Evolutionary conservation across 179 eudicot genomes (phyloP).

Genomic region (Beta lomatogona): DNA sequence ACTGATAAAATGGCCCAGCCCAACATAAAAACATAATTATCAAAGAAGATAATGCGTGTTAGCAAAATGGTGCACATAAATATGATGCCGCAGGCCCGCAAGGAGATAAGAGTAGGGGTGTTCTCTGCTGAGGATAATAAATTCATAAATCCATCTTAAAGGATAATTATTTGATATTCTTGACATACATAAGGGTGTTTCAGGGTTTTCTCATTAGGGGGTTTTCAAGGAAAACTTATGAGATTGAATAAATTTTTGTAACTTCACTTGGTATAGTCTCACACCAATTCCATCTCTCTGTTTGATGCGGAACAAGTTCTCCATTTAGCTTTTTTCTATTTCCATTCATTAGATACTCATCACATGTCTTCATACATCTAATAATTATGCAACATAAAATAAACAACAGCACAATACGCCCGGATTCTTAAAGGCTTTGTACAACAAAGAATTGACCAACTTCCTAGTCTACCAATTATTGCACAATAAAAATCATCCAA

Average conservation of each 20-base stretch:
- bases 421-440: conserved; percentile 27
- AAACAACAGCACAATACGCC: conserved; percentile 8
- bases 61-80: background rate
- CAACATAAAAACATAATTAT: background rate
- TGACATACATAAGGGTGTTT: background rate
- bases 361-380: conserved; percentile 7
- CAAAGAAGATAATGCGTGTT: background rate
- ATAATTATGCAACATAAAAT: conserved; percentile 13
- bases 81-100: background rate
- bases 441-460: conserved; percentile 30
- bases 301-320: too few species aligned
- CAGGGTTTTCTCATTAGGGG: background rate
- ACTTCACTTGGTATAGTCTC: too few species aligned
- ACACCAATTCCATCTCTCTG: too few species aligned
- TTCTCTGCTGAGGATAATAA: background rate
- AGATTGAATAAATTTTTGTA: background rate
- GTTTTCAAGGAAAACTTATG: background rate
- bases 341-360: background rate
- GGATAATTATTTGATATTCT: background rate
- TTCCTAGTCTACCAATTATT: conserved; percentile 19
- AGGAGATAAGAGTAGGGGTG: background rate
- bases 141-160: background rate
- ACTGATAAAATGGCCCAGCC: background rate
- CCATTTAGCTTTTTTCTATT: too few species aligned
- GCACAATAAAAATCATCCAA: background rate